Base-by-base conservation (phyloP, 257 asterid genomes). In the Euphrasia confusa region DNA sequence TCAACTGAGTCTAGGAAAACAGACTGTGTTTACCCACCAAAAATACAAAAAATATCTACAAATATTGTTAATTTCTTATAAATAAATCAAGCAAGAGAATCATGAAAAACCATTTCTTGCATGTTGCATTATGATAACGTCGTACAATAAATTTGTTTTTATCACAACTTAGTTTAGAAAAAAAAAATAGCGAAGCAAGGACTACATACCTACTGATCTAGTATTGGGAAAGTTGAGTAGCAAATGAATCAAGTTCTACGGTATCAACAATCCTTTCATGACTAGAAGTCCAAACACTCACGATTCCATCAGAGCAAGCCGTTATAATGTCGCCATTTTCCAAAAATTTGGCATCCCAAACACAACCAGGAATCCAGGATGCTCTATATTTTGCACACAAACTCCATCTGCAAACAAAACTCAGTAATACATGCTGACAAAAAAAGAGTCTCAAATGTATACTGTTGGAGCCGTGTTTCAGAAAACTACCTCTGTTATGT, bases 321-420 rank as follows among this genome's bases (percentile, higher is more conserved):
- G 96, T 93, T 60, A 78, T 95, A 66, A 93, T 80, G 76, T 93
- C 88, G 0, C 97, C 96, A 76, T 81, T 93, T 75, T 76, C 95
- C 82, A 93, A 68, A 76, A 93, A 89, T 63, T 93, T 93, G 75
- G 84, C 83, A 78, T 93, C 99, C 99, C 99, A 93, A 58, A 93
- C 96, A 72, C 97, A 93, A 24, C n/a, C n/a, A n/a, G n/a, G n/a
- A n/a, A n/a, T n/a, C 99, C 97, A 71, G 97, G 99, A 71, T 93
- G 99, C 72, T 87, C 97, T 75, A 93, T 82, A 77, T 84, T 89
- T 75, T 93, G 99, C 59, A 89, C 75, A 78, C 99, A 93, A 68
- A 74, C 80, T 63, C 99, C 99, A 87, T 89, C 99, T 93, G 78
- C 80, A n/a, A 83, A 68, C 58, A 68, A 50, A 75, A 69, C 44